Evolutionary conservation across 257 asterid genomes (phyloP), one percentile per base, ranked within the genome.

Genomic region (Lithospermum erythrorhizon): DNA sequence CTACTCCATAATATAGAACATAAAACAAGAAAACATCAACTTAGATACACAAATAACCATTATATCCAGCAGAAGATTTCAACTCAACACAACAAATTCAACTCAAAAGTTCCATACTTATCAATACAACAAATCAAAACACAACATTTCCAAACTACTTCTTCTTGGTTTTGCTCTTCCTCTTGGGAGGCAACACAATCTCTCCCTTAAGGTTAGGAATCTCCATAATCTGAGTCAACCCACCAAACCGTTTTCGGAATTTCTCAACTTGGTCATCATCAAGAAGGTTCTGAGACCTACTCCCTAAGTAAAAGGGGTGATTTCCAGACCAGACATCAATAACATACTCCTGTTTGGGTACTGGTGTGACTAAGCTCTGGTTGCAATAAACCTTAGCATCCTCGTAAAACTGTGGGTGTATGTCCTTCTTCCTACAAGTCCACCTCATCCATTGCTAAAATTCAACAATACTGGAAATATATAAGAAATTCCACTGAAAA

Each of bases 271-370:
- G 98, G 57, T 84, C 95, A 64, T 85, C 95, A 41, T 88, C 95
- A 30, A 81, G 58, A 29, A 86, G 76, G 0, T 53, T 24, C 60
- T 75, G 75, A 0, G 95, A 75, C 29, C 98, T 84, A 65, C 86
- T 75, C 30, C 96, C 96, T n/a, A 88, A 80, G 73, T 91, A 91
- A 70, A 84, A 91, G 2, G 96, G 95, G 67, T 91, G 98, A 60
- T 91, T 91, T 6, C 98, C 98, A 13, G 95, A 91, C 98, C 98
- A 91, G 30, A 88, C 96, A 77, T 88, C 96, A 11, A 91, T 90
- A 21, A 87, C 86, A 49, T 91, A 86, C 76, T 91, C 96, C n/a
- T 79, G 74, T 76, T 88, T 91, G 61, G 96, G 86, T 5, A 95
- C 98, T 0, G 98, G 88, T 95, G 86, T 82, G 59, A 91, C 98